Percentiles rank a stretch among this genome's conserved stretches.
These are phyloP conservation scores for Lactarius akahatsu DNA, from an alignment of 768 basidiomycete genomes.

Conservation along the genomic window DNA sequence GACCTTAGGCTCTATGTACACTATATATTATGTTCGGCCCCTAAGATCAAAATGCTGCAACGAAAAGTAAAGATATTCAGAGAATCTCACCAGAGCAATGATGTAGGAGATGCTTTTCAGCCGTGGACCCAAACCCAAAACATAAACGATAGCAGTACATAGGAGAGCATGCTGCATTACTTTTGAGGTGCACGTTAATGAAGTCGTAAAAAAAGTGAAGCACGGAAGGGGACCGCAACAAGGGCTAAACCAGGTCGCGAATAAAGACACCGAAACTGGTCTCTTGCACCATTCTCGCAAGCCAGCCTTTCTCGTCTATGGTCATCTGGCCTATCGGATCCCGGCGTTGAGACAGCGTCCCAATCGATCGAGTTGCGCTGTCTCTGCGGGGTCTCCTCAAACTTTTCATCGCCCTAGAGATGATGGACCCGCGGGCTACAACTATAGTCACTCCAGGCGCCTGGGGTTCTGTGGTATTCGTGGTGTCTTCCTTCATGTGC, in stretches of 20 bases:
- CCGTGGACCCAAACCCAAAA: no score
- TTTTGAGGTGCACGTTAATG: not conserved
- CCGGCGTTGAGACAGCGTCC: not conserved
- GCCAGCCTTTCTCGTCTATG: slow-evolving; percentile 2
- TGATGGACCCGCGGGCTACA: slow-evolving; percentile 1
- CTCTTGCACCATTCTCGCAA: slow-evolving; percentile 11
- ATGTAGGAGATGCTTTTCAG: no score
- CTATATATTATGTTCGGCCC: no score
- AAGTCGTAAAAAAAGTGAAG: not conserved
- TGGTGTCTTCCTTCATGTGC: not conserved
- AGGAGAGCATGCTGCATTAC: not conserved
- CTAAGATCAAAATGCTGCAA: no score
- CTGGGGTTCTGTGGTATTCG: not conserved
- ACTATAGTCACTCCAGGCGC: not conserved
- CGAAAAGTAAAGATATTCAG: no score
- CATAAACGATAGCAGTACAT: not conserved
- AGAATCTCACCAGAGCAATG: no score
- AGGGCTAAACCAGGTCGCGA: slow-evolving; percentile 2
- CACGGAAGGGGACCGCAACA: not conserved
- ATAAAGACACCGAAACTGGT: slow-evolving; percentile 10
- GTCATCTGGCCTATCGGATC: not conserved
- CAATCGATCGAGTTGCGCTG: not conserved
- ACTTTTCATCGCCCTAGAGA: slow-evolving; percentile 3
- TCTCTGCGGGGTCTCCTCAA: slow-evolving; percentile 1
- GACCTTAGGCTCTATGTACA: not conserved